These are phyloP conservation scores for Phytophthora citrophthora DNA, from an alignment of 352 stramenopile genomes.

Conservation along the genomic window DNA sequence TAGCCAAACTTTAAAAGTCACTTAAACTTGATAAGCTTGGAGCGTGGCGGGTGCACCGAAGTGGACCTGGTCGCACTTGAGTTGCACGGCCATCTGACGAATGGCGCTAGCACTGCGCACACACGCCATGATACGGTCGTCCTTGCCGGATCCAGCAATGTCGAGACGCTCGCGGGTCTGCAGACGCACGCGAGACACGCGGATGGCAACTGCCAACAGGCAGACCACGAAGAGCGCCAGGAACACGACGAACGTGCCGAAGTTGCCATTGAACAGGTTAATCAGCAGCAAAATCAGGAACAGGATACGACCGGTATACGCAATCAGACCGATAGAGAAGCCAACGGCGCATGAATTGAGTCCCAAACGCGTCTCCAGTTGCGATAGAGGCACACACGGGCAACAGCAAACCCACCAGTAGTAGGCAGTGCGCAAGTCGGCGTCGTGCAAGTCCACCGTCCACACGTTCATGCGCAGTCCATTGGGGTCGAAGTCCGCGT, in stretches of 20 bases:
- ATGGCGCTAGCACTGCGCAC: constrained; percentile 38
- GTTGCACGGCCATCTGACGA: constrained; percentile 46
- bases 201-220: constrained; percentile 24
- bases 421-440: constrained; percentile 37
- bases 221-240: constrained; percentile 26
- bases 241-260: constrained; percentile 22
- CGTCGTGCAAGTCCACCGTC: constrained; percentile 32
- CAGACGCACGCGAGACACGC: constrained; percentile 35
- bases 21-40: constrained; percentile 47
- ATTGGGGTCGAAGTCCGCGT: constrained; percentile 41
- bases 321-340: constrained; percentile 20
- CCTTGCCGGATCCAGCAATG: constrained; percentile 38
- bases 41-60: constrained; percentile 40
- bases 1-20: neutral
- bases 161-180: constrained; percentile 41
- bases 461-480: constrained; percentile 45
- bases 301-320: constrained; percentile 30
- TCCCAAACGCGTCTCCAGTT: constrained; percentile 42
- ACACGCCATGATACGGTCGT: constrained; percentile 32
- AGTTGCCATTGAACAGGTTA: constrained; percentile 18
- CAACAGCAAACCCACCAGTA: constrained; percentile 46
- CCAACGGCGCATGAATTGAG: constrained; percentile 30
- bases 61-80: constrained; percentile 49
- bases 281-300: constrained; percentile 31
- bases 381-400: constrained; percentile 38